A percentile compares a stretch with the other conserved stretches of the same genome.
These are phyloP conservation scores for Dactylorhiza incarnata DNA, from an alignment of 106 monocot species.

Conservation along the genomic window DNA sequence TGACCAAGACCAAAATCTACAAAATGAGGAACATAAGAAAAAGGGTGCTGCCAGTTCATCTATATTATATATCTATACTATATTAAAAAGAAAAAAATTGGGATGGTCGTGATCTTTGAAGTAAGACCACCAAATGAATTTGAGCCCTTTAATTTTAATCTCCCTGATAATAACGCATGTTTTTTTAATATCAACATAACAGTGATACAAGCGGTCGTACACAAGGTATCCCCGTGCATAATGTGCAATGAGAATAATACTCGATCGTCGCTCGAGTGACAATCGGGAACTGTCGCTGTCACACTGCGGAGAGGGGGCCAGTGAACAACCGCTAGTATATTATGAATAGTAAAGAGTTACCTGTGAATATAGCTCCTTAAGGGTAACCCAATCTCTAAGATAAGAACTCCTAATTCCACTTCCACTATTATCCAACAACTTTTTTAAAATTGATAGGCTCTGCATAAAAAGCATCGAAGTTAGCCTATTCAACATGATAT, in stretches of 20 bases:
- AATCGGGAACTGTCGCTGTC: too few relatives aligned
- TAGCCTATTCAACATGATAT: neutral
- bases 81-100: too few relatives aligned
- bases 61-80: neutral
- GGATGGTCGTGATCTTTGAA: too few relatives aligned
- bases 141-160: too few relatives aligned
- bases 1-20: slow-evolving; percentile 46
- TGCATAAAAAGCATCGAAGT: slow-evolving; percentile 26
- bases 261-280: too few relatives aligned
- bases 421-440: slow-evolving; percentile 61
- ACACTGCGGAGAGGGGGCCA: too few relatives aligned
- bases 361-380: slow-evolving; percentile 70
- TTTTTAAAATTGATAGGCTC: slow-evolving; percentile 65
- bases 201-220: too few relatives aligned
- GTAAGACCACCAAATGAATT: too few relatives aligned
- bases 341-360: slow-evolving; percentile 17
- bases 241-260: too few relatives aligned
- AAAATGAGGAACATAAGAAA: slow-evolving; percentile 1
- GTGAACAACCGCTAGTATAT: neutral
- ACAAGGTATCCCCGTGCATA: too few relatives aligned
- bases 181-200: too few relatives aligned
- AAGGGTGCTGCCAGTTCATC: neutral
- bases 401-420: slow-evolving; percentile 33
- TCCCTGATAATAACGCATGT: too few relatives aligned
- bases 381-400: slow-evolving; percentile 51